A percentile compares a stretch with the other conserved stretches of the same genome.
These are phyloP conservation scores for Pseudogymnoascus sp. DNA, from an alignment of 2,329 filamentous ascomycete genomes.

Conservation along the genomic window DNA sequence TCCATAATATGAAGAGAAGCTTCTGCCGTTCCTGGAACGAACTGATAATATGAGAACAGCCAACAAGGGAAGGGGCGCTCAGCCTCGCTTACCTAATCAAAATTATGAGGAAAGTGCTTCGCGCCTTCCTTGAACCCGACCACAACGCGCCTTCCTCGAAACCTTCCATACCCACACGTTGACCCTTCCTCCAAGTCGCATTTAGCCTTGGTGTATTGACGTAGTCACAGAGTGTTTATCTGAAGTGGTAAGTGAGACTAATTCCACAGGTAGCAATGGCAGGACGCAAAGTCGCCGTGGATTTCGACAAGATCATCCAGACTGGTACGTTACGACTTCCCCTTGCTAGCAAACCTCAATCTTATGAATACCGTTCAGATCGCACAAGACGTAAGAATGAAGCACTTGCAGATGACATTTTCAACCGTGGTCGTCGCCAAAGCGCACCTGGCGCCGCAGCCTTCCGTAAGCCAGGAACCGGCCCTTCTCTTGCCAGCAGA, in stretches of 20 bases:
- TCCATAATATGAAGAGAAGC: neutral
- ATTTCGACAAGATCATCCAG: constrained; percentile 27
- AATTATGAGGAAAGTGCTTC: neutral
- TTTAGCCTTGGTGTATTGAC: neutral
- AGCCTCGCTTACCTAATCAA: constrained; percentile 6
- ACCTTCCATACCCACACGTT: neutral
- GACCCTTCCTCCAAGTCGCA: neutral
- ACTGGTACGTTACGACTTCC: constrained; percentile 18
- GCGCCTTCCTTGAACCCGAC: neutral
- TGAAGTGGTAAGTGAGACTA: constrained; percentile 8
- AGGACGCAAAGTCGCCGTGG: constrained; percentile 22
- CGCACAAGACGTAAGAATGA: constrained; percentile 65
- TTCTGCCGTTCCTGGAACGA: neutral
- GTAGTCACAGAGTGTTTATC: neutral
- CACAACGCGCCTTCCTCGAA: constrained; percentile 1
- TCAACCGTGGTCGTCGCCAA: constrained; percentile 50
- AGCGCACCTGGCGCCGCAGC: constrained; percentile 41
- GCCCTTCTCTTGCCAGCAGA: constrained; percentile 58
- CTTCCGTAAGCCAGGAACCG: constrained; percentile 34
- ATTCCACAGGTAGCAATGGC: constrained; percentile 20
- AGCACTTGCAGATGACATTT: constrained; percentile 62
- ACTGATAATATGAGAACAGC: neutral
- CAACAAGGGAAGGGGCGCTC: neutral
- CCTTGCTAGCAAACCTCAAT: neutral
- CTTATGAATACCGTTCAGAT: constrained; percentile 16